Evolutionary conservation across 2,329 filamentous ascomycete genomes (phyloP).

Genomic region (Trichoderma afroharzianum): DNA sequence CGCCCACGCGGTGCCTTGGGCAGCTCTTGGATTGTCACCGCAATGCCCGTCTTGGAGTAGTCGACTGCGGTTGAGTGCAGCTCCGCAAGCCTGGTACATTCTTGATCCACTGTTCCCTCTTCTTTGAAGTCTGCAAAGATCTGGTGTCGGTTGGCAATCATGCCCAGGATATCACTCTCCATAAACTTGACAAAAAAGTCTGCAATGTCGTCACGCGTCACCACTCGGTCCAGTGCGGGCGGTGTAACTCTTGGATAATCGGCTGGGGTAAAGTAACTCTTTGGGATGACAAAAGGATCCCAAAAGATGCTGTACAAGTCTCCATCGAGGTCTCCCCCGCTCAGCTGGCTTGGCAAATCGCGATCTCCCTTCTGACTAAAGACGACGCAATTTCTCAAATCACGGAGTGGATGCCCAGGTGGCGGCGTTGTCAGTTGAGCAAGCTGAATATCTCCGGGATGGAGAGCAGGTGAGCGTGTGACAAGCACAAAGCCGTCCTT

Average conservation of each 20-base stretch:
- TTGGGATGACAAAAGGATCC: constrained; percentile 52
- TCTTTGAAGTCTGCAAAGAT: constrained; percentile 57
- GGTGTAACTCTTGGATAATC: constrained; percentile 63
- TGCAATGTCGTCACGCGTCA: constrained; percentile 64
- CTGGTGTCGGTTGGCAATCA: constrained; percentile 63
- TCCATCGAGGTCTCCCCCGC: constrained; percentile 80
- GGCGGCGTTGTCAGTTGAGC: constrained; percentile 61
- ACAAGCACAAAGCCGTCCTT: constrained; percentile 52
- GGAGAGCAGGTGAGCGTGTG: constrained; percentile 75
- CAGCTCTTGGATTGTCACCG: constrained; percentile 46
- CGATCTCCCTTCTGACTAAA: constrained; percentile 69
- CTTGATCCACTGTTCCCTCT: constrained; percentile 47
- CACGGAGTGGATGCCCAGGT: constrained; percentile 53
- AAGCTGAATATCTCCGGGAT: constrained; percentile 75
- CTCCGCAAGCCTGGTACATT: constrained; percentile 55
- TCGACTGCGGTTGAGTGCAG: constrained; percentile 71
- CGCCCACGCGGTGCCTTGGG: constrained; percentile 39
- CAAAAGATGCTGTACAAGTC: constrained; percentile 80
- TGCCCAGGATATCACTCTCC: constrained; percentile 60
- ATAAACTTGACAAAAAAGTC: constrained; percentile 80
- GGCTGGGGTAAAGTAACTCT: constrained; percentile 51
- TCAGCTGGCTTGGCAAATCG: constrained; percentile 74
- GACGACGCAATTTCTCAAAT: constrained; percentile 69
- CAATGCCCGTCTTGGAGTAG: constrained; percentile 70
- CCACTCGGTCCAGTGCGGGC: constrained; percentile 55